Evolutionary conservation across 768 basidiomycete species (phyloP).

Genomic region (Boletus pseudopeckii): DNA sequence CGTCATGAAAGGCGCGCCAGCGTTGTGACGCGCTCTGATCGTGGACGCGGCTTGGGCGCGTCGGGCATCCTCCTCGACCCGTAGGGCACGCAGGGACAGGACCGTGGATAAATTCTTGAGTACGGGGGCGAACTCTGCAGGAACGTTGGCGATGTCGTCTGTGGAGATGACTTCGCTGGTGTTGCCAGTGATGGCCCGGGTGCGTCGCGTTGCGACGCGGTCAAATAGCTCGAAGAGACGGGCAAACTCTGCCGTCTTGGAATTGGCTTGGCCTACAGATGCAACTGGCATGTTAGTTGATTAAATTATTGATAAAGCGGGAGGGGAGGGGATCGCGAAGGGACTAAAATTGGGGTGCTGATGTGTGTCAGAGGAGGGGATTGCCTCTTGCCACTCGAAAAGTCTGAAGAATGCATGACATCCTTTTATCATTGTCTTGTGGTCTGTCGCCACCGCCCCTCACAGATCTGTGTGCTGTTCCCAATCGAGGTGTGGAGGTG

Average conservation of each 20-base stretch:
- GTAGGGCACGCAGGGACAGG: conserved; percentile 34
- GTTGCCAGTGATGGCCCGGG: conserved; percentile 24
- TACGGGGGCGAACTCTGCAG: conserved; percentile 28
- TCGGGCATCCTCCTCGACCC: conserved; percentile 20
- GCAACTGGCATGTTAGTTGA: conserved; percentile 18
- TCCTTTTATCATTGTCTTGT: conserved; percentile 23
- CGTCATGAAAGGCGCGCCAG: conserved; percentile 14
- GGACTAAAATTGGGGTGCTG: not conserved
- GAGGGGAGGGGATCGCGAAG: not conserved
- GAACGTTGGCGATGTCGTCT: conserved; percentile 32
- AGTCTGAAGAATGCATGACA: not conserved
- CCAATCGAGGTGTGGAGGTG: conserved; percentile 7
- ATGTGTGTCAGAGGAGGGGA: not conserved
- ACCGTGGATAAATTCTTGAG: conserved; percentile 37
- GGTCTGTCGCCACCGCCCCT: conserved; percentile 5
- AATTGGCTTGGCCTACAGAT: conserved; percentile 25
- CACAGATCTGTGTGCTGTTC: conserved; percentile 3
- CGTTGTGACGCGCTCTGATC: conserved; percentile 20
- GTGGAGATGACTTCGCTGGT: conserved; percentile 20
- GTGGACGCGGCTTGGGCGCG: not conserved
- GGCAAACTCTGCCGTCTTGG: conserved; percentile 50
- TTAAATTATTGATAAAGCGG: conserved; percentile 2
- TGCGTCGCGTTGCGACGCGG: conserved; percentile 44
- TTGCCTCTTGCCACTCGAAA: conserved; percentile 1
- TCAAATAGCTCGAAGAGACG: conserved; percentile 54